phyloP scores from a whole-genome alignment of 208 protist species.

The Blechomonas ayalai region DNA sequence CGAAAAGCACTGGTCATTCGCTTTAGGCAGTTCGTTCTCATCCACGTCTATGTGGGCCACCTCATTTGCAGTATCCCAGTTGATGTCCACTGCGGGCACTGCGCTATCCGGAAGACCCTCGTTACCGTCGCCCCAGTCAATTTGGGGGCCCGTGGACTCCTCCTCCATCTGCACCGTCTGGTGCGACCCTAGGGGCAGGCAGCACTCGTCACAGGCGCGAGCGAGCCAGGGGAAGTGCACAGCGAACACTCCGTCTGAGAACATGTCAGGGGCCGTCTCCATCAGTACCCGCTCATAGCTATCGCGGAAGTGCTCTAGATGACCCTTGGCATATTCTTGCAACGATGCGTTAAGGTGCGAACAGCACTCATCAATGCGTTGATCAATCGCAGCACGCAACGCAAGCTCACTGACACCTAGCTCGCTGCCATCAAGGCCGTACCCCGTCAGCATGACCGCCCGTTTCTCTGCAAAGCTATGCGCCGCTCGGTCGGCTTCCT shows the following conservation, averaged over 20 bases:
- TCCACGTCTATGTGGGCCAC: slow-evolving; percentile 7
- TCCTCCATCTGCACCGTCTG: slow-evolving; percentile 1
- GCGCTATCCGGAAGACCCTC: neutral
- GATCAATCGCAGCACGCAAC: slow-evolving; percentile 24
- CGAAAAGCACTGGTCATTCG: slow-evolving; percentile 20
- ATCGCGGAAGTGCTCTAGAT: slow-evolving; percentile 19
- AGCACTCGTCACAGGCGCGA: slow-evolving; percentile 14
- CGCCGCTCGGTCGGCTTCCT: slow-evolving; percentile 30
- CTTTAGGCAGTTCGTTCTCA: slow-evolving; percentile 10
- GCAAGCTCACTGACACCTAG: slow-evolving; percentile 5
- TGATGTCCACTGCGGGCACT: slow-evolving; percentile 13
- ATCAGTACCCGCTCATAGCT: slow-evolving; percentile 25
- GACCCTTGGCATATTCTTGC: slow-evolving; percentile 12
- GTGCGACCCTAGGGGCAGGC: neutral
- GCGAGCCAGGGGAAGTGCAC: slow-evolving; percentile 58
- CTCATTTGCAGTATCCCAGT: slow-evolving; percentile 23
- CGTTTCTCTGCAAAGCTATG: slow-evolving; percentile 25
- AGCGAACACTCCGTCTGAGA: slow-evolving; percentile 22
- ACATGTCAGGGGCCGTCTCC: slow-evolving; percentile 21
- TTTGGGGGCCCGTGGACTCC: slow-evolving; percentile 16
- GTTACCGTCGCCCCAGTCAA: slow-evolving; percentile 63
- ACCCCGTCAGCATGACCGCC: slow-evolving; percentile 18
- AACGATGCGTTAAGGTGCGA: slow-evolving; percentile 16
- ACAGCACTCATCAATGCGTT: slow-evolving; percentile 19
- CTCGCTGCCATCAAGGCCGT: slow-evolving; percentile 15